Conservation (phyloP, 768 basidiomycete genomes). For the Amanita pallidorosea region DNA sequence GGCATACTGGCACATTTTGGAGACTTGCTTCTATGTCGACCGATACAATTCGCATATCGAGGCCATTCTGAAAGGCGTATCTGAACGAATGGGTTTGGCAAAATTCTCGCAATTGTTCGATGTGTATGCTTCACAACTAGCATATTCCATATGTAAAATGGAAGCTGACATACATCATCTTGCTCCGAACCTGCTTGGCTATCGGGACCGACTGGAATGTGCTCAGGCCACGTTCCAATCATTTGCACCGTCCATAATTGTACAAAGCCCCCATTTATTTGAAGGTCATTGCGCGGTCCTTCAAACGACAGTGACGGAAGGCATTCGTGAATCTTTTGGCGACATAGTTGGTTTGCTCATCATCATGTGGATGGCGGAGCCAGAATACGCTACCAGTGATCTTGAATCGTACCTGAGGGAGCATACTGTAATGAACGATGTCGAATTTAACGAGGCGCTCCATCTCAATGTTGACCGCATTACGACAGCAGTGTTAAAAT, state of each 20-base stretch:
- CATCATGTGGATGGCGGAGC: slow-evolving; percentile 31
- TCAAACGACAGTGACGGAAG: slow-evolving; percentile 37
- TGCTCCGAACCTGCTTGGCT: slow-evolving; percentile 71
- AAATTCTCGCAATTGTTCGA: slow-evolving; percentile 58
- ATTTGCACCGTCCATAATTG: slow-evolving; percentile 59
- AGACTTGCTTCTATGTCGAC: slow-evolving; percentile 39
- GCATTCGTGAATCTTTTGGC: slow-evolving; percentile 53
- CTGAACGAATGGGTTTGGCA: slow-evolving; percentile 55
- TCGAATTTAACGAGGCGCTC: slow-evolving; percentile 24
- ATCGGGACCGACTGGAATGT: slow-evolving; percentile 50
- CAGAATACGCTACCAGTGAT: slow-evolving; percentile 13
- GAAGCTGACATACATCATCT: slow-evolving; percentile 47
- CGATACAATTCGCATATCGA: slow-evolving; percentile 30
- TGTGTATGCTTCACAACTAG: slow-evolving; percentile 69
- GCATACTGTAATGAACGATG: slow-evolving; percentile 18
- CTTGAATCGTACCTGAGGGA: slow-evolving; percentile 24
- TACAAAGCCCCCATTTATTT: slow-evolving; percentile 21
- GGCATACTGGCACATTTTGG: slow-evolving; percentile 83
- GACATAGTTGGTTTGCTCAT: slow-evolving; percentile 58
- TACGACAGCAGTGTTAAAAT: slow-evolving; percentile 45
- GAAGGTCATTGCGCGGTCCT: slow-evolving; percentile 51
- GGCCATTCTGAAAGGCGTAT: slow-evolving; percentile 49
- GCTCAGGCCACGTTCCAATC: slow-evolving; percentile 55
- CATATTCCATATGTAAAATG: slow-evolving; percentile 47
- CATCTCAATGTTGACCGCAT: slow-evolving; percentile 39